Conservation (phyloP, 139 green algal genomes). For the Chlorokybus atmophyticus region DNA sequence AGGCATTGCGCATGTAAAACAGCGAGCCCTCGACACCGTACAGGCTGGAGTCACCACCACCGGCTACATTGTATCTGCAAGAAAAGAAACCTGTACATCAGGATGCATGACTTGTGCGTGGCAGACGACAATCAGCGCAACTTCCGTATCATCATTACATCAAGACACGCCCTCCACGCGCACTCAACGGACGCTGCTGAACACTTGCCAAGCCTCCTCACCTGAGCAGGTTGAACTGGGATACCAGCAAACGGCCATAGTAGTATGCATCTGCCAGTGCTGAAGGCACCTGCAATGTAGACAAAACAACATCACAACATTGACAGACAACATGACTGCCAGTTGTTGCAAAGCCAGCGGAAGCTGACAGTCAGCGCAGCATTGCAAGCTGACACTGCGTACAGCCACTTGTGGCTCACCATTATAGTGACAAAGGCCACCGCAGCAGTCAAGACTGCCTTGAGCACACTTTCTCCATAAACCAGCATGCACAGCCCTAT, state of each 20-base stretch:
- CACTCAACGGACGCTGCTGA: too few relatives aligned
- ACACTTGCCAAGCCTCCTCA: too few relatives aligned
- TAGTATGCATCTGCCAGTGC: conserved; percentile 9
- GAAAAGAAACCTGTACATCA: too few relatives aligned
- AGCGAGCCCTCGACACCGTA: conserved; percentile 53
- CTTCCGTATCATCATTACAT: too few relatives aligned
- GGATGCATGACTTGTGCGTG: too few relatives aligned
- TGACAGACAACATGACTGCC: neutral
- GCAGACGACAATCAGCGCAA: too few relatives aligned
- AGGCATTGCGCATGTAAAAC: conserved; percentile 64
- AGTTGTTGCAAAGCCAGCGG: neutral
- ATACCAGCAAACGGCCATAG: conserved; percentile 38
- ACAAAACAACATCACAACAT: neutral
- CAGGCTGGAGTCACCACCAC: conserved; percentile 33
- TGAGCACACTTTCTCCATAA: too few relatives aligned
- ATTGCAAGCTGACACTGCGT: too few relatives aligned
- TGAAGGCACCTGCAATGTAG: conserved; percentile 10
- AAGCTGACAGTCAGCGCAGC: too few relatives aligned
- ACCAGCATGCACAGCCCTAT: too few relatives aligned
- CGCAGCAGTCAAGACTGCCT: conserved; percentile 16
- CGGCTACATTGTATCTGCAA: conserved; percentile 22
- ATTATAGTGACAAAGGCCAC: neutral
- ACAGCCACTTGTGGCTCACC: neutral
- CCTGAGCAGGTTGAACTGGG: conserved; percentile 59
- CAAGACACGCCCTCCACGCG: too few relatives aligned